These are phyloP conservation scores for Phytophthora multivora DNA, from an alignment of 352 stramenopile species.

Conservation along the genomic window DNA sequence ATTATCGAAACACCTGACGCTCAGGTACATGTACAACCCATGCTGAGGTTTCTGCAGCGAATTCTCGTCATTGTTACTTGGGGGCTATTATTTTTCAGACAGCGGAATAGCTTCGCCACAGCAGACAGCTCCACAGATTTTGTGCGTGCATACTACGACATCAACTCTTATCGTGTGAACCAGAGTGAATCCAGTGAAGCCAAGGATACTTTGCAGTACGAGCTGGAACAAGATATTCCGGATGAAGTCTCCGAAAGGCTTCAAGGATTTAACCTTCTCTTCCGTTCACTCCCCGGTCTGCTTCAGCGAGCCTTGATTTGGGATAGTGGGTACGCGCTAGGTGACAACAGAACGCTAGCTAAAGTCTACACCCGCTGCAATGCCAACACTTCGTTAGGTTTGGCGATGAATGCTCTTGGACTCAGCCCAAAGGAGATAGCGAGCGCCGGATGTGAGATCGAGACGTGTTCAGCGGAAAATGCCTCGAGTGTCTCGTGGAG, in stretches of 20 bases:
- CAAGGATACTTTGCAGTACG: neutral
- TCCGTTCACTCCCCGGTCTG: constrained; percentile 27
- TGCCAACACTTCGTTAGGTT: constrained; percentile 1
- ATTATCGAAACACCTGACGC: constrained; percentile 9
- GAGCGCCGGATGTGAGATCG: constrained; percentile 9
- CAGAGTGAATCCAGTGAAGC: neutral
- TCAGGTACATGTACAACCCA: constrained; percentile 2
- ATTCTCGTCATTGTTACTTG: neutral
- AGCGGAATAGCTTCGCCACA: neutral
- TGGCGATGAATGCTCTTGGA: constrained; percentile 23
- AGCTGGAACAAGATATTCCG: constrained; percentile 17
- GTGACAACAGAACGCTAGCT: constrained; percentile 15
- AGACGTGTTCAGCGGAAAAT: constrained; percentile 5
- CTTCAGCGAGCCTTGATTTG: constrained; percentile 44
- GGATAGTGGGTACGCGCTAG: constrained; percentile 38
- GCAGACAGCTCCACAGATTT: constrained; percentile 15
- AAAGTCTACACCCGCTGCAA: constrained; percentile 33
- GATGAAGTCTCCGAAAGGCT: constrained; percentile 25
- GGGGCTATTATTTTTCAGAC: neutral
- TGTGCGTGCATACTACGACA: constrained; percentile 29
- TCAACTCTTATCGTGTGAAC: constrained; percentile 16
- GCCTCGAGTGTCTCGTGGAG: constrained; percentile 10
- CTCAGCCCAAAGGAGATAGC: constrained; percentile 4
- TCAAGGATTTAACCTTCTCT: constrained; percentile 22
- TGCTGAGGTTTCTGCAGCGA: constrained; percentile 1